Base-by-base conservation (phyloP, 2,329 filamentous ascomycete species). In the Arthrobotrys entomopaga region DNA sequence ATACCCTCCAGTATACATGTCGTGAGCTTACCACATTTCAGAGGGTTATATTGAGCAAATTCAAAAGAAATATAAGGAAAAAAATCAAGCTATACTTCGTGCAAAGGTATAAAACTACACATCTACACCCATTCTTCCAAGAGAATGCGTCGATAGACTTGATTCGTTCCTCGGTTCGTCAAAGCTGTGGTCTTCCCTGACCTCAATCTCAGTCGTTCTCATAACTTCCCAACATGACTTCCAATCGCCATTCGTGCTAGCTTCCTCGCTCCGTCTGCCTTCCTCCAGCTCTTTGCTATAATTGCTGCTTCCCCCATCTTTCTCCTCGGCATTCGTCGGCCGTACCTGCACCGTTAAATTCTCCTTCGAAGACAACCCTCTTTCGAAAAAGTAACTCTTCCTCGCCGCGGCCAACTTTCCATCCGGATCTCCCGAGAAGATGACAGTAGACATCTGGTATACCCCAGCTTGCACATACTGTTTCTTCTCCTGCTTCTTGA, bases 171-270 rank as follows among this genome's bases (percentile, higher is more conserved):
- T 63, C 7, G 24, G 49, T 24, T 74, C 70, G 11, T 74, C 70
- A 43, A 74, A 74, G 15, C 70, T 74, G 20, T 74, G 70, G 24
- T 74, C 70, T 49, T 74, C 70, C 15, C 34, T 26, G 10, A 75
- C 53, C 16, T 70, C 71, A 11, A 75, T 75, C 48, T 75, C 65
- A 19, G 65, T 69, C 29, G 71, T 75, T 29, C 63, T 75, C 71
- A 70, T 75, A 22, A 75, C 65, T 22, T 75, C 71, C 71, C 71
- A 75, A 46, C 58, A 65, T 8, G 34, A 29, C 29, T 29, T 53
- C 52, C 59, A 58, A 11, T 40, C 24, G 11, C 19, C 11, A 11
- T 52, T 42, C 6, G 26, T 42, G 15, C 38, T 2, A 38, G 65
- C 40, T 29, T 75, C 63, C n/a, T 69, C 58, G 46, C 38, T 64